Conservation (phyloP, 306 rosid species). For the Dryas octopetala region DNA sequence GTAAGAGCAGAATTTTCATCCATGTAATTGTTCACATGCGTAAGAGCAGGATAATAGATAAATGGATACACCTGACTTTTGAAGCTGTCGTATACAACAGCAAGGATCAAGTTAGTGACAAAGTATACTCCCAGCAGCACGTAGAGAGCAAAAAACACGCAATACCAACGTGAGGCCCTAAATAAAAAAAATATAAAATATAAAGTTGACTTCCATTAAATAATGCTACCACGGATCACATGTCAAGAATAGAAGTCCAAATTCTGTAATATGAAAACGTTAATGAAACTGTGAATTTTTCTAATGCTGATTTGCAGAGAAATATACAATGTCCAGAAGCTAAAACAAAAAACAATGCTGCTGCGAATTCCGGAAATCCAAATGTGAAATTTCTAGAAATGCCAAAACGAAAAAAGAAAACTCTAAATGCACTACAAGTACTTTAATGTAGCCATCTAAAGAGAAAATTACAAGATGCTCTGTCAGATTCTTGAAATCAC, state of each 20-base stretch:
- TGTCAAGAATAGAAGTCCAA: slow-evolving; percentile 3
- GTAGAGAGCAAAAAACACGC: slow-evolving; percentile 71
- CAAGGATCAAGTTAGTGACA: slow-evolving; percentile 91
- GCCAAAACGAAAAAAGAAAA: background rate
- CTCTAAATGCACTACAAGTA: background rate
- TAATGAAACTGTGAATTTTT: background rate
- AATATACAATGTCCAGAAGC: background rate
- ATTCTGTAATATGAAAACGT: background rate
- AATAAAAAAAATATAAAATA: slow-evolving; percentile 30
- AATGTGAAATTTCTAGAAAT: background rate
- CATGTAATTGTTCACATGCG: background rate
- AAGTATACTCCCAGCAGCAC: slow-evolving; percentile 96
- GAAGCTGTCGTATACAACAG: slow-evolving; percentile 94
- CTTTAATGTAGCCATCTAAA: background rate
- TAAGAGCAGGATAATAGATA: slow-evolving; percentile 15
- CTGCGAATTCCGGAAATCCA: background rate
- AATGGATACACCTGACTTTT: slow-evolving; percentile 68
- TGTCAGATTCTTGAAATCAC: no score
- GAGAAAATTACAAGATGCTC: no score
- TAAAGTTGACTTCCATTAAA: slow-evolving; percentile 13
- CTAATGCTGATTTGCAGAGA: background rate
- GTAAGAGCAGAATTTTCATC: slow-evolving; percentile 18
- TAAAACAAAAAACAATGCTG: background rate
- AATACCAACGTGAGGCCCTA: slow-evolving; percentile 94
- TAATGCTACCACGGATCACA: background rate